phyloP scores from a whole-genome alignment of 768 basidiomycete genomes.

The Saitozyma sp. region DNA sequence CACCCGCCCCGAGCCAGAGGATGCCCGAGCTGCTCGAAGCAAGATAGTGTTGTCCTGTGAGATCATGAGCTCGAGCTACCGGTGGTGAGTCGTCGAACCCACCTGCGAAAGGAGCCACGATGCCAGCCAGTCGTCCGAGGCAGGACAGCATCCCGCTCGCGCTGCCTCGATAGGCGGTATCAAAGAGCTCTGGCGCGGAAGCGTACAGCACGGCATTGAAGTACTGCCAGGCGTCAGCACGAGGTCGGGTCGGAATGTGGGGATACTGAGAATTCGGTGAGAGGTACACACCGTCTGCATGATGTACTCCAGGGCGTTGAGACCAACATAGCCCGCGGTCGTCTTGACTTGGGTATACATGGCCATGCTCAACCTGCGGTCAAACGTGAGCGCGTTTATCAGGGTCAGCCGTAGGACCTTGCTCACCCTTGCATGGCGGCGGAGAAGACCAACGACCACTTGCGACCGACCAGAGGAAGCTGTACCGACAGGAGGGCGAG shows the following conservation, averaged over 20 bases:
- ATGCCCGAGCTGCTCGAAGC: constrained; percentile 32
- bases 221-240: constrained; percentile 22
- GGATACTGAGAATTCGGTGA: not conserved
- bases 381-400: not conserved
- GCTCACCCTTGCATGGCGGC: constrained; percentile 37
- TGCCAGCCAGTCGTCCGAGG: constrained; percentile 43
- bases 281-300: constrained; percentile 45
- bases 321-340: constrained; percentile 45
- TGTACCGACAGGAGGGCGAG: constrained; percentile 44
- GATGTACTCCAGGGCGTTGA: constrained; percentile 49
- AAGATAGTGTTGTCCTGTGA: constrained; percentile 30
- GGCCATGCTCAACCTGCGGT: constrained; percentile 36
- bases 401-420: not conserved
- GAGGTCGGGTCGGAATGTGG: not conserved
- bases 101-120: constrained; percentile 49
- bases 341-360: constrained; percentile 48
- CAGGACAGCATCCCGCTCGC: constrained; percentile 48
- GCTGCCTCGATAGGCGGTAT: constrained; percentile 45
- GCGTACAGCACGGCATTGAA: constrained; percentile 53
- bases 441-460: constrained; percentile 43
- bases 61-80: not conserved
- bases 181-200: constrained; percentile 51
- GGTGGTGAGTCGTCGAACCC: no score
- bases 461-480: constrained; percentile 44
- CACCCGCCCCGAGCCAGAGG: constrained; percentile 47